Evolutionary conservation across 345 rosid genomes (phyloP).

Genomic region (Syzygium aromaticum): DNA sequence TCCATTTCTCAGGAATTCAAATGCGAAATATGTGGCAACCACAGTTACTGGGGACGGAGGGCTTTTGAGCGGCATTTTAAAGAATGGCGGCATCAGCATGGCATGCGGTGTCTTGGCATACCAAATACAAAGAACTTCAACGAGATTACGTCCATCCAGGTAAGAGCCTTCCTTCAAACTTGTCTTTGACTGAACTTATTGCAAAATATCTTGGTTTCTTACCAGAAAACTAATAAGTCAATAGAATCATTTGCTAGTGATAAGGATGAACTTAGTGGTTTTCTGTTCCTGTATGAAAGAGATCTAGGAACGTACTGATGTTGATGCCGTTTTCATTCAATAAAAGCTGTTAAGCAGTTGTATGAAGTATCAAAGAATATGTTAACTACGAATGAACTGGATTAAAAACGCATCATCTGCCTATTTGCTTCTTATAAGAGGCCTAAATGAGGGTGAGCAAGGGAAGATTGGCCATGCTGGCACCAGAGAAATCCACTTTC

Average conservation of each 20-base stretch:
- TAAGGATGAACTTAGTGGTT: background rate
- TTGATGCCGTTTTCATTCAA: background rate
- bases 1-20: constrained; percentile 59
- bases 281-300: background rate
- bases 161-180: constrained; percentile 3
- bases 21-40: constrained; percentile 94
- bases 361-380: background rate
- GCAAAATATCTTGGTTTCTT: background rate
- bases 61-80: constrained; percentile 97
- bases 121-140: constrained; percentile 99
- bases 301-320: background rate
- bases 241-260: background rate
- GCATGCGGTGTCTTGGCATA: constrained; percentile 98
- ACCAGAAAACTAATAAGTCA: background rate
- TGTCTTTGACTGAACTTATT: background rate
- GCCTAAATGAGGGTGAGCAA: background rate
- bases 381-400: background rate
- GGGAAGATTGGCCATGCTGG: background rate
- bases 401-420: background rate
- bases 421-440: background rate
- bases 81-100: constrained; percentile 99
- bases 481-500: background rate
- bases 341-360: background rate
- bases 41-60: constrained; percentile 96
- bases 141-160: constrained; percentile 90